Conservation (phyloP, 2,329 filamentous ascomycete species). For the Ceratocystis destructans region DNA sequence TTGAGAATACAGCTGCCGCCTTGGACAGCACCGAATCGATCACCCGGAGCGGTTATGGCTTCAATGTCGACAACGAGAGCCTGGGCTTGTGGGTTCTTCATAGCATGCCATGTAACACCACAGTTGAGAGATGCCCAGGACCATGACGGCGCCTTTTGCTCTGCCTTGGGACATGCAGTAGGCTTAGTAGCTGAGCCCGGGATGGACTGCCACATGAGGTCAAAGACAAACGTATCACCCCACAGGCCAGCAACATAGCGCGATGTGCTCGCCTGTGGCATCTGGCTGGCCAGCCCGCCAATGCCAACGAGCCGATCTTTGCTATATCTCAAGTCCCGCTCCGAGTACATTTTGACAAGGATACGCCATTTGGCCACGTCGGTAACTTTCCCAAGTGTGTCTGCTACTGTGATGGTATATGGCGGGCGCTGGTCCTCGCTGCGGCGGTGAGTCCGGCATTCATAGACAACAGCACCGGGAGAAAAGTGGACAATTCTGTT, state of each 20-base stretch:
- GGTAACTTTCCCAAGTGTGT: constrained; percentile 19
- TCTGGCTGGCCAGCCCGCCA: constrained; percentile 23
- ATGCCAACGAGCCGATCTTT: constrained; percentile 25
- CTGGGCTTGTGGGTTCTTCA: constrained; percentile 19
- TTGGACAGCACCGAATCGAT: constrained; percentile 15
- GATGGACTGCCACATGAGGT: constrained; percentile 18
- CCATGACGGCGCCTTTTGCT: constrained; percentile 18
- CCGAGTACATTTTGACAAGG: constrained; percentile 24
- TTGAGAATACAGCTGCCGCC: constrained; percentile 18
- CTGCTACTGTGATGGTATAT: constrained; percentile 22
- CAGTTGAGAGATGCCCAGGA: constrained; percentile 18
- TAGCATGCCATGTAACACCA: constrained; percentile 18
- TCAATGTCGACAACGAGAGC: constrained; percentile 18
- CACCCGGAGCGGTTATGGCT: constrained; percentile 6
- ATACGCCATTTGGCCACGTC: constrained; percentile 23
- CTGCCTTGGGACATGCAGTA: constrained; percentile 12
- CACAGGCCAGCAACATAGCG: constrained; percentile 26
- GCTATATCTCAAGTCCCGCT: constrained; percentile 21
- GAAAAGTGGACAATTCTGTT: constrained; percentile 10
- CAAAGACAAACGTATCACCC: constrained; percentile 20
- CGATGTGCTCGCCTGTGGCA: constrained; percentile 21
- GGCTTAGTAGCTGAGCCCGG: constrained; percentile 13
- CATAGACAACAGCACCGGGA: constrained; percentile 20
- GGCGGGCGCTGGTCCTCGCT: constrained; percentile 13
- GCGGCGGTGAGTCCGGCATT: constrained; percentile 23